Base-by-base conservation (phyloP, 768 basidiomycete species). In the Lanmaoa pseudosensibilis region DNA sequence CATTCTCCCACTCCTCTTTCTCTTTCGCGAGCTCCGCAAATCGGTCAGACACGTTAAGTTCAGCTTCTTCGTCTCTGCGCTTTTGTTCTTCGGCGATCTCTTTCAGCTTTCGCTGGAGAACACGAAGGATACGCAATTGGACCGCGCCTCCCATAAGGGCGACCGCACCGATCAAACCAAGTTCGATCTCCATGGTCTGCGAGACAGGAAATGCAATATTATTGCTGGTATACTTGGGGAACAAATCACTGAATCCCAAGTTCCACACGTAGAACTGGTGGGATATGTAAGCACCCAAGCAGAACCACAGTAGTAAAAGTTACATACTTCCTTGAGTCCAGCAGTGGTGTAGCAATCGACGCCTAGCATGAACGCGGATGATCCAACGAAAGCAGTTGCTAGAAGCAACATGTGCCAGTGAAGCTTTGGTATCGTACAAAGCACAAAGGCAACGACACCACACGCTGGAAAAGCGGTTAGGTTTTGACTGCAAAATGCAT, bases 231-330 rank as follows among this genome's bases (percentile, higher is more conserved):
- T 86, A 94, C 64, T 89, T 90, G 11, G 90, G 85, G 72, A 94
- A 98, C 30, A 98, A 74, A 5, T 75, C 65, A 2, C 76, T 79
- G 75, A 94, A 97, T 39, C 96, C 96, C 50, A 98, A 77, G 70
- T 97, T 98, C 86, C 90, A 97, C 49, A 97, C 78, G 74, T 97
- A 98, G 75, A 97, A 97, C 92, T 96, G 58, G 50, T 30, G 50
- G 21, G 36, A 50, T 55, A 56, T 25, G 58, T 63, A 48, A 65
- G 58, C 27, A 60, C 59, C 27, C 52, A 8, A n/a, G 15, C 25
- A 15, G 48, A 32, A 38, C 7, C 4, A 27, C 19, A 46, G 51
- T 15, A 38, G 33, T 34, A 38, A 21, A 13, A 0, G 19, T 33
- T 47, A 58, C 74, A 74, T 62, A 90, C 93, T 84, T 97, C 94